Conservation (phyloP, 2,329 filamentous ascomycete species). For the Elsinoe perseae region DNA sequence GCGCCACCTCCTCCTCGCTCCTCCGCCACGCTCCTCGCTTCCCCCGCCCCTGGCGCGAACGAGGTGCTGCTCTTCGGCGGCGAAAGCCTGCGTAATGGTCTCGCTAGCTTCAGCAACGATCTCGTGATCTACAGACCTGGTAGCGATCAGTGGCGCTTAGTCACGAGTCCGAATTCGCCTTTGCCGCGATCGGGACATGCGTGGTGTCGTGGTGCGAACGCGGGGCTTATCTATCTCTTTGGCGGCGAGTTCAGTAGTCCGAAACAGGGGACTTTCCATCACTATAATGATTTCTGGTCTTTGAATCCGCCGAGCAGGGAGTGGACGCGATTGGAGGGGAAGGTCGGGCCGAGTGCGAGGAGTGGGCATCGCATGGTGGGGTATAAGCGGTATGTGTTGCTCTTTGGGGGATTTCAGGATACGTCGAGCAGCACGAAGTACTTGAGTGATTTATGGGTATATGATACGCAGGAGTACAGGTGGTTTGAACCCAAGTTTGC, state of each 20-base stretch:
- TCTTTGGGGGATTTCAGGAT: constrained; percentile 96
- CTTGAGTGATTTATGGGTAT: constrained; percentile 87
- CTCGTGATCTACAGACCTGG: constrained; percentile 65
- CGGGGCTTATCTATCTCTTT: constrained; percentile 80
- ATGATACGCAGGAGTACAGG: constrained; percentile 77
- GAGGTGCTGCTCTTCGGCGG: constrained; percentile 88
- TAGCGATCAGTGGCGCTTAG: constrained; percentile 80
- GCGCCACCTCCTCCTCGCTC: constrained; percentile 66
- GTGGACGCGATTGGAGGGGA: constrained; percentile 81
- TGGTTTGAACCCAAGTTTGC: constrained; percentile 75
- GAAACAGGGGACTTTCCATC: constrained; percentile 97
- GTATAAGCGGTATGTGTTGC: constrained; percentile 91
- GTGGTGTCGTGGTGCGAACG: constrained; percentile 84
- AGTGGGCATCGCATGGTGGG: constrained; percentile 86
- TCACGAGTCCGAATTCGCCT: constrained; percentile 86
- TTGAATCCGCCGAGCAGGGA: constrained; percentile 77
- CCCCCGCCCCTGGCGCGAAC: constrained; percentile 68
- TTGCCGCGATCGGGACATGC: constrained; percentile 88
- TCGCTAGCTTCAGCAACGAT: constrained; percentile 66
- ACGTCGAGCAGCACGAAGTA: constrained; percentile 94
- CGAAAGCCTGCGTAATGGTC: constrained; percentile 88
- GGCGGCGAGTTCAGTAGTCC: constrained; percentile 94
- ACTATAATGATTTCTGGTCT: constrained; percentile 98
- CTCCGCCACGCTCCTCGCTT: constrained; percentile 74
- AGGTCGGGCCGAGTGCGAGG: constrained; percentile 75